Conservation (phyloP, 164 flowering plant genomes). For the Magnolia officinalis region DNA sequence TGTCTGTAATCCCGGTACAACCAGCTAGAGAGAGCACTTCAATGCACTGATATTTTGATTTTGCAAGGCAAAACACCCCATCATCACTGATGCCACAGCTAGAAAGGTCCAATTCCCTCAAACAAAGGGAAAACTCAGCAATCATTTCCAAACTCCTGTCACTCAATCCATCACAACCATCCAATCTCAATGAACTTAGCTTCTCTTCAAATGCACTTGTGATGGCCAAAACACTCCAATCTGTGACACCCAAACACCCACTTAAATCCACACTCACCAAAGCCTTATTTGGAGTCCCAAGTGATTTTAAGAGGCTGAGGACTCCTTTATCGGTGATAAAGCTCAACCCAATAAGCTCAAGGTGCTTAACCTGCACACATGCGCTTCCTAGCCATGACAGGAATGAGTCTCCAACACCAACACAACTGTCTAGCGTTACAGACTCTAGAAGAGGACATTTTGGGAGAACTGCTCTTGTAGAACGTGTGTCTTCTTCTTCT, state of each 20-base stretch:
- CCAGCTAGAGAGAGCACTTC: conserved; percentile 23
- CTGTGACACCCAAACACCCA: conserved; percentile 35
- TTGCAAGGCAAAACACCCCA: conserved; percentile 30
- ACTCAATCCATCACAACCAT: conserved; percentile 23
- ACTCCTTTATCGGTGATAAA: conserved; percentile 52
- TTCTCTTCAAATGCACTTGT: conserved; percentile 26
- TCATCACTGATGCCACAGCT: conserved; percentile 30
- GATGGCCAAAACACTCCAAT: conserved; percentile 21
- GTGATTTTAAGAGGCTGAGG: conserved; percentile 32
- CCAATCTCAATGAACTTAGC: conserved; percentile 29
- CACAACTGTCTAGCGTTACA: conserved; percentile 46
- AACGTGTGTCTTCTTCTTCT: no score
- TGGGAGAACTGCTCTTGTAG: conserved; percentile 12
- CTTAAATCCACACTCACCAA: conserved; percentile 32
- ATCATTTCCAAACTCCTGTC: conserved; percentile 32
- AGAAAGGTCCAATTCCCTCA: conserved; percentile 39
- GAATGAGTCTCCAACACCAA: conserved; percentile 46
- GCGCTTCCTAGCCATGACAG: conserved; percentile 46
- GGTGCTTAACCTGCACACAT: conserved; percentile 46
- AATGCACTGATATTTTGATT: conserved; percentile 23
- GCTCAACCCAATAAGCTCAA: conserved; percentile 48
- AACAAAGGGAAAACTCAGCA: conserved; percentile 24
- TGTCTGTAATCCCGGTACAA: conserved; percentile 33
- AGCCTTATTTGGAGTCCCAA: background rate
- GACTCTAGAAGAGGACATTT: conserved; percentile 40